These are phyloP conservation scores for Protomyces macrosporus DNA, from an alignment of 1,139 yeast genomes.

Conservation along the genomic window DNA sequence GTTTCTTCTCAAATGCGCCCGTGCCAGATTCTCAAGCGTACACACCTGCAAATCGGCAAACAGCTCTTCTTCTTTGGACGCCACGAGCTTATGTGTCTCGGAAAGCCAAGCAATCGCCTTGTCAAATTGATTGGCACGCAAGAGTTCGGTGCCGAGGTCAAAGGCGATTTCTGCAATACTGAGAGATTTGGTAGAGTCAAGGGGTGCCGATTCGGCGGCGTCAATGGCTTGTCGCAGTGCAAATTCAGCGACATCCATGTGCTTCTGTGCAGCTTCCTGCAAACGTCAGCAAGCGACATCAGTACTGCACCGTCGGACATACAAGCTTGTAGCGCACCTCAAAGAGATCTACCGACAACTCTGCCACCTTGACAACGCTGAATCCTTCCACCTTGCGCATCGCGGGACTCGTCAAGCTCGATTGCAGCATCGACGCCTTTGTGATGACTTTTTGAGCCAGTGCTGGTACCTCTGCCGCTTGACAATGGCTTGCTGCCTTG, in stretches of 20 bases:
- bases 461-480: background rate
- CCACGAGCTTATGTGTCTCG: background rate
- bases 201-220: background rate
- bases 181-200: background rate
- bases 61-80: background rate
- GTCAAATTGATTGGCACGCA: background rate
- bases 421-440: conserved; percentile 1
- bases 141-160: background rate
- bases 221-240: conserved; percentile 1
- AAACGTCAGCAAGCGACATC: background rate
- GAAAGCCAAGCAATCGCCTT: conserved; percentile 9
- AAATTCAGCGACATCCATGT: conserved; percentile 9
- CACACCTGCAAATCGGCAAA: conserved; percentile 3
- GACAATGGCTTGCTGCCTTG: conserved; percentile 9
- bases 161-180: conserved; percentile 2
- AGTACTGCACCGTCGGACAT: background rate
- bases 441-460: conserved; percentile 7
- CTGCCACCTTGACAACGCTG: background rate
- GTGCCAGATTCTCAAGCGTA: conserved; percentile 7
- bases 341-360: conserved; percentile 1
- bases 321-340: conserved; percentile 7
- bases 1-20: conserved; percentile 4
- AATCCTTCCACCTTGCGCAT: background rate
- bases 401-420: background rate
- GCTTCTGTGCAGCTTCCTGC: conserved; percentile 7